Evolutionary conservation across 2,329 filamentous ascomycete genomes (phyloP).

Genomic region (Cladophialophora bantiana): DNA sequence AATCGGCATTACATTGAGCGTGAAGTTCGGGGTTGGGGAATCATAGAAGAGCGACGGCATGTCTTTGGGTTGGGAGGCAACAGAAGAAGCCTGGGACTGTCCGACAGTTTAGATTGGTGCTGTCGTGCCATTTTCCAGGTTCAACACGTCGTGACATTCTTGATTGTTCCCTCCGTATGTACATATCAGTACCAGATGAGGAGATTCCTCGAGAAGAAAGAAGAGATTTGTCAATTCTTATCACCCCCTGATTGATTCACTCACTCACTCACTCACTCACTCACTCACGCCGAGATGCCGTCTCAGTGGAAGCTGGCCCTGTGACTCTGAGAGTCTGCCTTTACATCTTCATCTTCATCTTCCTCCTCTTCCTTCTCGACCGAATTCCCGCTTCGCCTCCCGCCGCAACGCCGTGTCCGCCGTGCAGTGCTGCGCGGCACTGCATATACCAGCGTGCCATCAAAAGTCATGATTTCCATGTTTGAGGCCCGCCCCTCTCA

Average conservation of each 20-base stretch:
- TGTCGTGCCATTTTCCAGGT: background rate
- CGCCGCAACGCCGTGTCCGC: conserved; percentile 1
- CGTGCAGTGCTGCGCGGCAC: background rate
- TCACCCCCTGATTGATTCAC: too few relatives aligned
- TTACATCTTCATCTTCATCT: background rate
- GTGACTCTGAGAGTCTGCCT: too few relatives aligned
- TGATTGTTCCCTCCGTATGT: background rate
- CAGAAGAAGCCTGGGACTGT: background rate
- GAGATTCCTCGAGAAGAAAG: background rate
- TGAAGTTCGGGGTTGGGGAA: background rate
- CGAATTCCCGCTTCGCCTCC: background rate
- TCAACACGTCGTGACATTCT: background rate
- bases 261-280: too few relatives aligned
- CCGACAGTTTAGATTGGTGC: background rate
- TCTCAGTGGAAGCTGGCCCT: too few relatives aligned
- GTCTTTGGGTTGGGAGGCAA: background rate
- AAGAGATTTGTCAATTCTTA: background rate
- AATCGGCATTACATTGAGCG: background rate
- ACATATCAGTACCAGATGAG: background rate
- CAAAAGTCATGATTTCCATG: too few relatives aligned
- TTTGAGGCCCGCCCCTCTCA: too few relatives aligned
- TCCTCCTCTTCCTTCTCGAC: background rate
- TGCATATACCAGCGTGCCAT: background rate
- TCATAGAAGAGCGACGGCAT: conserved; percentile 3
- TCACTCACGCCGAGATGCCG: too few relatives aligned